Evolutionary conservation across 2,329 filamentous ascomycete genomes (phyloP).

Genomic region (Epichloe aotearoae): DNA sequence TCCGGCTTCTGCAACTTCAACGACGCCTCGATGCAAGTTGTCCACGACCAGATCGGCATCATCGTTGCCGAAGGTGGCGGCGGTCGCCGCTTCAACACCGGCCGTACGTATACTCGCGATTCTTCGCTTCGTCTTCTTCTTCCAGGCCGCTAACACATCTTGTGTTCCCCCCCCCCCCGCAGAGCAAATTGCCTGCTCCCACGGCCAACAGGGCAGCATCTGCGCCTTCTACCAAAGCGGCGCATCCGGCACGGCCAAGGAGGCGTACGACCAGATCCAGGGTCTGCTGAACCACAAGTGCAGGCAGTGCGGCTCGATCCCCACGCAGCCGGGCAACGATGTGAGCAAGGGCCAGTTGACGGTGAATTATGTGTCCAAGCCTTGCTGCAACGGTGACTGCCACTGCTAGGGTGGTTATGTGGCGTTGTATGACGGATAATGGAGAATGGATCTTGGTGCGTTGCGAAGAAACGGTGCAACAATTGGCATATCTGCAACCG

Average conservation of each 20-base stretch:
- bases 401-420: background rate
- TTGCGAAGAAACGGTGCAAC: too few species aligned
- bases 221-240: constrained; percentile 11
- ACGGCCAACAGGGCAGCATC: constrained; percentile 6
- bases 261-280: constrained; percentile 7
- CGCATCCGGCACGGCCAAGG: constrained; percentile 7
- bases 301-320: constrained; percentile 8
- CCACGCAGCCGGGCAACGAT: constrained; percentile 9
- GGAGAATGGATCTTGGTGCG: too few species aligned
- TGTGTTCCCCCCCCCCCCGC: background rate
- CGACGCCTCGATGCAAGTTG: constrained; percentile 5
- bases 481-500: too few species aligned
- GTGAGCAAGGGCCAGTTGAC: constrained; percentile 10
- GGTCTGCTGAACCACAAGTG: constrained; percentile 8
- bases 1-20: constrained; percentile 8
- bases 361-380: constrained; percentile 8
- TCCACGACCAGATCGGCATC: constrained; percentile 6
- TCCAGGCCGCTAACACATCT: too few species aligned
- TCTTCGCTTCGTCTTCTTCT: too few species aligned
- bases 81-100: constrained; percentile 3
- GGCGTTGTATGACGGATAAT: too few species aligned
- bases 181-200: constrained; percentile 10
- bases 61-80: constrained; percentile 6
- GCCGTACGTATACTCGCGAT: background rate
- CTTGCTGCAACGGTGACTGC: constrained; percentile 10